Conservation (phyloP, 306 rosid species). For the Begonia peltatifolia region DNA sequence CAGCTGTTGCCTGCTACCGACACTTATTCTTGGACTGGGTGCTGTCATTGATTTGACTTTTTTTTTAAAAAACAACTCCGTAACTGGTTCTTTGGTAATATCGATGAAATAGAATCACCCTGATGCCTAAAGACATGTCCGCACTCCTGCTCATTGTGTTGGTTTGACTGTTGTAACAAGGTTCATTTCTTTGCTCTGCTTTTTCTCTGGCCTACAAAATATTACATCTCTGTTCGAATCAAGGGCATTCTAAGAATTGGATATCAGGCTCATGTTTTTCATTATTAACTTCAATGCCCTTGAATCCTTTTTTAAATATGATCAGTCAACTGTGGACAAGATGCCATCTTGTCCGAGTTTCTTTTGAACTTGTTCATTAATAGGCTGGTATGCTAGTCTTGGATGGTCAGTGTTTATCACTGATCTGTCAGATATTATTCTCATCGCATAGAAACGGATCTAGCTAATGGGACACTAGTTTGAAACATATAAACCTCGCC, state of each 20-base stretch:
- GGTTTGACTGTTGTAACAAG: slow-evolving; percentile 18
- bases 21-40: slow-evolving; percentile 8
- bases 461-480: too few species aligned
- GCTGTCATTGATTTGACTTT: slow-evolving; percentile 1
- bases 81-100: not conserved
- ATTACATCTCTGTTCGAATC: slow-evolving; percentile 4
- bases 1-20: slow-evolving; percentile 8
- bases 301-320: not conserved
- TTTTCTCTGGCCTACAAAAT: slow-evolving; percentile 13
- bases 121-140: slow-evolving; percentile 33
- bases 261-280: not conserved
- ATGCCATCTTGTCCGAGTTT: not conserved
- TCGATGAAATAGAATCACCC: slow-evolving; percentile 23
- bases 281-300: not conserved
- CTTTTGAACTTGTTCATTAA: not conserved
- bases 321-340: not conserved
- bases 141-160: slow-evolving; percentile 24
- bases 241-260: slow-evolving; percentile 11
- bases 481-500: too few species aligned
- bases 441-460: too few species aligned
- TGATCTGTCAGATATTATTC: too few species aligned
- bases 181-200: slow-evolving; percentile 4
- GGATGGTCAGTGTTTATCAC: not conserved
- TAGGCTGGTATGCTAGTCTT: not conserved
- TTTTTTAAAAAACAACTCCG: not conserved